A percentile compares a stretch with the other conserved stretches of the same genome.
Conservation (phyloP, 1,284 basidiomycete species). For the Trichosporon inkin region DNA sequence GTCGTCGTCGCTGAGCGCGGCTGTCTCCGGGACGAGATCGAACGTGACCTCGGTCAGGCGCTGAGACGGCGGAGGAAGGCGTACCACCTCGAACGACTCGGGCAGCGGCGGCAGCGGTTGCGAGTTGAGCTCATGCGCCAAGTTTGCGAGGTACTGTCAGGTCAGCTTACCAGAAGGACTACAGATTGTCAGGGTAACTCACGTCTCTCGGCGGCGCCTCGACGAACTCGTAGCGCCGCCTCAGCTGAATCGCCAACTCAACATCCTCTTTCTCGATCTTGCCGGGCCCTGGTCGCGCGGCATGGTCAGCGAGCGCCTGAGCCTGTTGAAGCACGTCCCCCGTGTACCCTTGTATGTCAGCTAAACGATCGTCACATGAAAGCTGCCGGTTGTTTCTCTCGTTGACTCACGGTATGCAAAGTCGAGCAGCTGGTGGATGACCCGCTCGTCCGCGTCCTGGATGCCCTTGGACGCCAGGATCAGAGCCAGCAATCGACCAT, state of each 20-base stretch:
- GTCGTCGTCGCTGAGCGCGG: constrained; percentile 38
- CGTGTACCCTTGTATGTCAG: constrained; percentile 61
- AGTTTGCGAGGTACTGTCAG: constrained; percentile 72
- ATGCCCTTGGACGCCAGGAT: constrained; percentile 92
- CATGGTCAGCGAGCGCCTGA: constrained; percentile 89
- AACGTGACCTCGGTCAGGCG: constrained; percentile 89
- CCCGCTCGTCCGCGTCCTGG: constrained; percentile 87
- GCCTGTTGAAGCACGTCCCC: constrained; percentile 86
- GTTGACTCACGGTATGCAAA: constrained; percentile 70
- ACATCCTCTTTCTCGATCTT: constrained; percentile 88
- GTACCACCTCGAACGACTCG: constrained; percentile 85
- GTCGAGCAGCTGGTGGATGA: constrained; percentile 90
- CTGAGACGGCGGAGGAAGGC: constrained; percentile 71
- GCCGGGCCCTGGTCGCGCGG: constrained; percentile 59
- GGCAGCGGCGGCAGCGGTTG: constrained; percentile 83
- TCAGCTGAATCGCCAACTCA: constrained; percentile 82
- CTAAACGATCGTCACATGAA: not conserved
- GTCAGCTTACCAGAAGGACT: constrained; percentile 1
- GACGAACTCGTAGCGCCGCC: constrained; percentile 91
- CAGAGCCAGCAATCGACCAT: constrained; percentile 86
- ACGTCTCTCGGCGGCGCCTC: constrained; percentile 94
- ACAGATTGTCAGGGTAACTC: constrained; percentile 38
- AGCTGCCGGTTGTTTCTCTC: too few species aligned
- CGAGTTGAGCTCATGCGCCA: constrained; percentile 87
- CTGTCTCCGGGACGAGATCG: constrained; percentile 84